Evolutionary conservation across 2,329 filamentous ascomycete genomes (phyloP), one percentile per base, ranked within the genome.

Genomic region (Microcyclosporella mali): DNA sequence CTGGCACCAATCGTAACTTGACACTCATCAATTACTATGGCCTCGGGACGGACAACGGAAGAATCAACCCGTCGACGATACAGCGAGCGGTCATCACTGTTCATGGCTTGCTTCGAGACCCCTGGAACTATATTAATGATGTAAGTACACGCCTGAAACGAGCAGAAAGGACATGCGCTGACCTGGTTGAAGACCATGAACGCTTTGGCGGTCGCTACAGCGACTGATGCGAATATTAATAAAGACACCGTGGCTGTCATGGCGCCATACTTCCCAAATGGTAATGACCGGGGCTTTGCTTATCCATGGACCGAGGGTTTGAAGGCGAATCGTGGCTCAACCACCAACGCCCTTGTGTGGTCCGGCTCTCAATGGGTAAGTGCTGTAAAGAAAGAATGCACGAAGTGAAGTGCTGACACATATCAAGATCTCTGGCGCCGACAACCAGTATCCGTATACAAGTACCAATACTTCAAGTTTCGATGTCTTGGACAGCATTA

Each of bases 201-300:
- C 38, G 61, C 60, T 15, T 53, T 64, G 12, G 47, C 50, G 12
- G 42, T 54, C 35, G 56, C 56, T 6, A 52, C 49, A 11, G 35
- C 41, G 12, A 41, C 32, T 15, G 51, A 58, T 35, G 30, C 45
- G n/a, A 55, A 51, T 25, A 56, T 61, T 47, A 58, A 59, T 36
- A 37, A 42, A 30, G 55, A 60, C 40, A 53, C 51, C 18, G 58
- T 62, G 8, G 55, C 54, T 3, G 56, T 64, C 36, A 54, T 61
- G 14, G 53, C 58, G 10, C 61, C 62, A 4, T 61, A 58, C 43
- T 65, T 65, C 47, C 38, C 61, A 27, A 63, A 60, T 36, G 59
- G 61, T 9, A 44, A 56, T 16, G 62, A 65, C 52, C 62, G 63
- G 56, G 44, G 46, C 29, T 42, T 43, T 28, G 58, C 43, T 6